Evolutionary conservation across 805 yeast genomes (phyloP).

Genomic region (Candida caryicola): DNA sequence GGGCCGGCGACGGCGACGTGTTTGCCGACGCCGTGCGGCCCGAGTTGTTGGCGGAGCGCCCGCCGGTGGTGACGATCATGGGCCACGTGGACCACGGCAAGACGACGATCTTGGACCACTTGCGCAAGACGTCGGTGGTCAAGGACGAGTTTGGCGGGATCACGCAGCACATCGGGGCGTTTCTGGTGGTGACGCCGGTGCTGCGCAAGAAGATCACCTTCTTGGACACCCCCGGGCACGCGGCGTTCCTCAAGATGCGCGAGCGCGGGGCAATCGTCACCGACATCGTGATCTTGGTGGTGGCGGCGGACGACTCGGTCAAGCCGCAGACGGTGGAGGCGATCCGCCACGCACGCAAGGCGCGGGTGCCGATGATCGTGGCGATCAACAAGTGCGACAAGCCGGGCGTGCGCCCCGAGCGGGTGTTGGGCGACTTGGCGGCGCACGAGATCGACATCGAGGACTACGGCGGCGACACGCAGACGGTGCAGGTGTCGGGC

Average conservation of each 20-base stretch:
- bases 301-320: slow-evolving; percentile 96
- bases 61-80: slow-evolving; percentile 97
- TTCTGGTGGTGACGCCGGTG: slow-evolving; percentile 75
- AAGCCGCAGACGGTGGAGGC: slow-evolving; percentile 98
- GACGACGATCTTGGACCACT: slow-evolving; percentile 85
- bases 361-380: slow-evolving; percentile 80
- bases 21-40: slow-evolving; percentile 49
- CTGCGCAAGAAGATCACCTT: slow-evolving; percentile 80
- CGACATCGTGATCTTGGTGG: slow-evolving; percentile 87
- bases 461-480: slow-evolving; percentile 93
- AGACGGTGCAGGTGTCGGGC: slow-evolving; percentile 83
- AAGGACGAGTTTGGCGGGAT: slow-evolving; percentile 91
- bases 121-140: slow-evolving; percentile 82
- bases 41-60: slow-evolving; percentile 57
- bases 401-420: slow-evolving; percentile 69
- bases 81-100: slow-evolving; percentile 99
- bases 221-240: slow-evolving; percentile 97
- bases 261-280: slow-evolving; percentile 95
- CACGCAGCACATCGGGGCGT: slow-evolving; percentile 97
- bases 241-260: slow-evolving; percentile 93
- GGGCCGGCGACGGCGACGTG: slow-evolving; percentile 58
- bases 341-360: slow-evolving; percentile 81
- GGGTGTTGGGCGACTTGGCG: slow-evolving; percentile 75
- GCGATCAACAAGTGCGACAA: slow-evolving; percentile 93
- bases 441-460: slow-evolving; percentile 79